A percentile compares a stretch with the other conserved stretches of the same genome.
phyloP scores from a whole-genome alignment of 2,329 filamentous ascomycete genomes.

The Teratosphaeria nubilosa region DNA sequence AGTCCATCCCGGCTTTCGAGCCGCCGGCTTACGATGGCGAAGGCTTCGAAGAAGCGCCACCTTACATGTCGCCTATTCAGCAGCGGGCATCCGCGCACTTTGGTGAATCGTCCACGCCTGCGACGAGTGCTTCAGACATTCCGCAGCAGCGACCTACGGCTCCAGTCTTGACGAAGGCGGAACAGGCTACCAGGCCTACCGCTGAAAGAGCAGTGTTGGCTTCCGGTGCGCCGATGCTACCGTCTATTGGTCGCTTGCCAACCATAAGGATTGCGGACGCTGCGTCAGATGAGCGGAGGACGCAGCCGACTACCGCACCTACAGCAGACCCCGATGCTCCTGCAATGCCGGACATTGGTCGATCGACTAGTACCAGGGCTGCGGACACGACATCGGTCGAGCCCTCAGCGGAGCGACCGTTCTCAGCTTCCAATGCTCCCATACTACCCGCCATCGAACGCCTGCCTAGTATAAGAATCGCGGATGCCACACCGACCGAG shows the following conservation, averaged over 20 bases:
- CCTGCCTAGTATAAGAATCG: conserved; percentile 36
- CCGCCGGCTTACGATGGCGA: conserved; percentile 26
- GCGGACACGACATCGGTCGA: background rate
- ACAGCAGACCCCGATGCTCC: background rate
- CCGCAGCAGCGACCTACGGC: background rate
- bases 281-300: conserved; percentile 20
- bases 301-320: background rate
- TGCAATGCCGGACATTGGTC: too few species aligned
- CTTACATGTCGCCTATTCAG: conserved; percentile 34
- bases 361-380: too few species aligned
- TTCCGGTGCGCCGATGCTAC: conserved; percentile 21
- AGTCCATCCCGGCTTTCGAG: conserved; percentile 20
- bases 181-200: background rate
- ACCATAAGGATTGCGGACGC: conserved; percentile 35
- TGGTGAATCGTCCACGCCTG: background rate
- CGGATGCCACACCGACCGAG: conserved; percentile 26
- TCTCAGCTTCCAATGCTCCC: conserved; percentile 13
- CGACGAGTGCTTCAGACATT: conserved; percentile 3
- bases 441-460: conserved; percentile 30
- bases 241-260: conserved; percentile 31
- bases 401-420: background rate
- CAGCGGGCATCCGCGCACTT: conserved; percentile 7
- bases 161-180: background rate
- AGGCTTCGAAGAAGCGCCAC: conserved; percentile 38
- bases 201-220: background rate